Percentiles rank a stretch among this genome's conserved stretches.
Conservation (phyloP, 139 green algal genomes). For the Micractinium conductrix region DNA sequence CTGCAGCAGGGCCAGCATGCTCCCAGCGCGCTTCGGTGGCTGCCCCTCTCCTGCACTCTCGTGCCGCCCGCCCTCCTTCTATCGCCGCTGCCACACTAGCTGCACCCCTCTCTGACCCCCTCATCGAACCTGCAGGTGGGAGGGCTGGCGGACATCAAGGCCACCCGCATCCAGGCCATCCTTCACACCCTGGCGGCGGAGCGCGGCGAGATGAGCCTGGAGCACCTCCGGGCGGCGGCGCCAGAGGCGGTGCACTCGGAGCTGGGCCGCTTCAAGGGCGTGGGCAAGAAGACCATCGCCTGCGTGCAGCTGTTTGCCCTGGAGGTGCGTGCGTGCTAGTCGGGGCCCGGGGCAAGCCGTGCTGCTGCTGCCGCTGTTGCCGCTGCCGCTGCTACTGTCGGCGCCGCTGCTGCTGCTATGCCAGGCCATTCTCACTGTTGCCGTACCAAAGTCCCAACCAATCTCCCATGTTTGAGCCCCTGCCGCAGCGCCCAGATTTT, state of each 20-base stretch:
- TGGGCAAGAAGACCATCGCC: constrained; percentile 75
- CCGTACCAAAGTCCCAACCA: no score
- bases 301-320: constrained; percentile 79
- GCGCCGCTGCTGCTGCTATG: not conserved
- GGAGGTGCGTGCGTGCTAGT: not conserved
- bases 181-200: constrained; percentile 62
- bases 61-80: not conserved
- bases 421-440: not conserved
- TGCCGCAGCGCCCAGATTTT: constrained; percentile 67
- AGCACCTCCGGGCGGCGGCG: constrained; percentile 60
- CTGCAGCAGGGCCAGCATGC: no score
- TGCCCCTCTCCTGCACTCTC: not conserved
- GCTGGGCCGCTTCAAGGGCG: constrained; percentile 67
- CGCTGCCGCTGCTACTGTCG: no score
- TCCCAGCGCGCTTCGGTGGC: no score
- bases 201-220: constrained; percentile 57
- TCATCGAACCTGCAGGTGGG: constrained; percentile 46
- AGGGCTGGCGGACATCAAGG: constrained; percentile 78
- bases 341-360: no score
- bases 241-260: constrained; percentile 60
- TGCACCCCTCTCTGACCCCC: not conserved
- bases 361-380: no score
- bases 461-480: not conserved
- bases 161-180: constrained; percentile 68
- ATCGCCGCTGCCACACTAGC: no score